A percentile compares a stretch with the other conserved stretches of the same genome.
These are phyloP conservation scores for Lindgomyces ingoldianus DNA, from an alignment of 495 filamentous ascomycete genomes.

Conservation along the genomic window DNA sequence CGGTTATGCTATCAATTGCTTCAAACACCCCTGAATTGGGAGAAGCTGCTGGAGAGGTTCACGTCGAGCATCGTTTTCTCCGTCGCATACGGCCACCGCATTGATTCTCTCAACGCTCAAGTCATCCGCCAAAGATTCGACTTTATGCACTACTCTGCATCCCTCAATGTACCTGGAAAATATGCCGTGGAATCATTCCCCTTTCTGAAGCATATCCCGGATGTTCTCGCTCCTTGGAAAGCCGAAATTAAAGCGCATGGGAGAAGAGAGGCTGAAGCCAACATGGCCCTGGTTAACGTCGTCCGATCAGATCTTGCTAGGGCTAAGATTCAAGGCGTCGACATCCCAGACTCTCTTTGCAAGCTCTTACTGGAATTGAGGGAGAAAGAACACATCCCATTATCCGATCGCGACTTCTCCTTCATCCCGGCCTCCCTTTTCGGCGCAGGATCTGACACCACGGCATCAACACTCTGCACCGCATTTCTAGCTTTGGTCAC, in stretches of 20 bases:
- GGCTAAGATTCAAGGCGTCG: conserved; percentile 44
- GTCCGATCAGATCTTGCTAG: conserved; percentile 53
- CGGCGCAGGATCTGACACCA: conserved; percentile 67
- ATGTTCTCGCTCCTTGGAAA: conserved; percentile 61
- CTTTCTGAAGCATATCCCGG: conserved; percentile 56
- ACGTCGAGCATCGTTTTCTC: conserved; percentile 65
- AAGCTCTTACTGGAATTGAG: conserved; percentile 25
- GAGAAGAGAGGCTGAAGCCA: conserved; percentile 53
- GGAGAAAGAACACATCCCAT: conserved; percentile 36
- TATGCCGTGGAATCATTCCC: conserved; percentile 60
- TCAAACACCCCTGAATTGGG: conserved; percentile 50
- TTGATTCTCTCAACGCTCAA: conserved; percentile 56
- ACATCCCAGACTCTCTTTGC: conserved; percentile 33
- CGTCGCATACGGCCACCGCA: conserved; percentile 62
- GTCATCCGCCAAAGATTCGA: conserved; percentile 56
- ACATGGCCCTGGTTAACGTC: conserved; percentile 55
- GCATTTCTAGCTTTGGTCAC: conserved; percentile 60
- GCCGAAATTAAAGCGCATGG: conserved; percentile 55
- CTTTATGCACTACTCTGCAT: conserved; percentile 60
- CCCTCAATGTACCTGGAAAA: conserved; percentile 62
- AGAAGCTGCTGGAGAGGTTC: conserved; percentile 65
- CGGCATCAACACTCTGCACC: conserved; percentile 60
- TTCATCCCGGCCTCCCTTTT: conserved; percentile 63
- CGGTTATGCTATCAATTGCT: conserved; percentile 44
- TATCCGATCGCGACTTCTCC: conserved; percentile 59